phyloP scores from a whole-genome alignment of 139 green algal species.

The Coelastrella sp. region DNA sequence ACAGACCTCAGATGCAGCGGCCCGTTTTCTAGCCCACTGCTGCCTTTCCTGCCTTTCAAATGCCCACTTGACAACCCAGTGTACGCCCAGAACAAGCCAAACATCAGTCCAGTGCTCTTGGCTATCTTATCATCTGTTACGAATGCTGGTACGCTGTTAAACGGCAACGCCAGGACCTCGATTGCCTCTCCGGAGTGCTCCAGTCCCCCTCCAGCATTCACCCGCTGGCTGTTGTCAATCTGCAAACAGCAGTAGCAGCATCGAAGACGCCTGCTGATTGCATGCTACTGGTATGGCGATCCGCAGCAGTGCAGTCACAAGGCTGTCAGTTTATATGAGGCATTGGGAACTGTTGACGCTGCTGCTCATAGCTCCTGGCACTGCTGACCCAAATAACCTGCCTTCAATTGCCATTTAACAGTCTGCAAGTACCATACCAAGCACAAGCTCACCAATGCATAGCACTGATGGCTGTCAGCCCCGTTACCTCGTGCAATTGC shows the following conservation, averaged over 20 bases:
- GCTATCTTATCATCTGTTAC: conserved; percentile 67
- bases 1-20: conserved; percentile 43
- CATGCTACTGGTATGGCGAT: neutral
- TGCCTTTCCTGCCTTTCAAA: conserved; percentile 4
- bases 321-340: too few relatives aligned
- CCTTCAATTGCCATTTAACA: too few relatives aligned
- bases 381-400: too few relatives aligned
- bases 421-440: too few relatives aligned
- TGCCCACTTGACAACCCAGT: conserved; percentile 20
- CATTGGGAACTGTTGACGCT: too few relatives aligned
- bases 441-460: conserved; percentile 53
- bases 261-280: neutral
- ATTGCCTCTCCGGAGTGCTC: conserved; percentile 83
- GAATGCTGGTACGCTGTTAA: conserved; percentile 65
- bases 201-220: conserved; percentile 67
- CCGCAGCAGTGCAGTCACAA: too few relatives aligned
- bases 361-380: too few relatives aligned
- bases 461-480: conserved; percentile 59
- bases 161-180: conserved; percentile 88
- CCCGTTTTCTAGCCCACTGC: conserved; percentile 23
- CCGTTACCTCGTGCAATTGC: conserved; percentile 45
- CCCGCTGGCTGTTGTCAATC: conserved; percentile 77
- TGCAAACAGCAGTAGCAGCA: conserved; percentile 43
- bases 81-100: conserved; percentile 75
- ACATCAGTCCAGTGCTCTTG: conserved; percentile 82